These are phyloP conservation scores for Neoscytalidium dimidiatum DNA, from an alignment of 2,329 filamentous ascomycete species.

Conservation along the genomic window DNA sequence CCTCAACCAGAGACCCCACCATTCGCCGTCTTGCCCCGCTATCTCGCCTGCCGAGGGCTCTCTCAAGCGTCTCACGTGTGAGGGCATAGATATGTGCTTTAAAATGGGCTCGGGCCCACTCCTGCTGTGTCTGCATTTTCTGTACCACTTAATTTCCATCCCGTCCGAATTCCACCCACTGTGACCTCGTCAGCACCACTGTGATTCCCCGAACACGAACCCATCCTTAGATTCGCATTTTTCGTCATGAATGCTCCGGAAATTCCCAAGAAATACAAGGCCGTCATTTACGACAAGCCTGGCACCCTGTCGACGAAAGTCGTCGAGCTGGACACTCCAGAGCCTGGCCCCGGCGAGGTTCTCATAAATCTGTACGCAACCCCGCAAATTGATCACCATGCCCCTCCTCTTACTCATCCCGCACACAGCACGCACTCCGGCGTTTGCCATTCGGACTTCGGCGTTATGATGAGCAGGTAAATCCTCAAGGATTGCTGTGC, in stretches of 20 bases:
- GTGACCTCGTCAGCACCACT: neutral
- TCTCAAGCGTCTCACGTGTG: neutral
- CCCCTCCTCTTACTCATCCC: slow-evolving; percentile 7
- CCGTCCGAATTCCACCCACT: neutral
- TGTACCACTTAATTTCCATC: neutral
- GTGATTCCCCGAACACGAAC: neutral
- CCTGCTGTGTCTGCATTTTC: neutral
- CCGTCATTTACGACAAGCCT: slow-evolving; percentile 65
- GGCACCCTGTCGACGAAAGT: slow-evolving; percentile 66
- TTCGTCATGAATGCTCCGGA: slow-evolving; percentile 28
- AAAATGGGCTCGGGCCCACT: neutral
- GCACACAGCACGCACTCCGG: slow-evolving; percentile 22
- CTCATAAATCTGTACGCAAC: slow-evolving; percentile 59
- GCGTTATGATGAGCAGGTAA: slow-evolving; percentile 44
- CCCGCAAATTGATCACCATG: neutral
- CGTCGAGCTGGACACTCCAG: slow-evolving; percentile 63
- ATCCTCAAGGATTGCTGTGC: neutral
- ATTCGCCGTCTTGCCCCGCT: neutral
- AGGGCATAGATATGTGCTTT: neutral
- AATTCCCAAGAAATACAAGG: slow-evolving; percentile 63
- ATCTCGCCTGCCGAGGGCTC: neutral
- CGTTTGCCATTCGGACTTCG: slow-evolving; percentile 17
- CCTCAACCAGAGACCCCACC: neutral
- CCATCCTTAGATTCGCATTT: neutral
- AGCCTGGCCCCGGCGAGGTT: slow-evolving; percentile 64